These are phyloP conservation scores for Porodaedalea pini DNA, from an alignment of 1,284 basidiomycete genomes.

Conservation along the genomic window DNA sequence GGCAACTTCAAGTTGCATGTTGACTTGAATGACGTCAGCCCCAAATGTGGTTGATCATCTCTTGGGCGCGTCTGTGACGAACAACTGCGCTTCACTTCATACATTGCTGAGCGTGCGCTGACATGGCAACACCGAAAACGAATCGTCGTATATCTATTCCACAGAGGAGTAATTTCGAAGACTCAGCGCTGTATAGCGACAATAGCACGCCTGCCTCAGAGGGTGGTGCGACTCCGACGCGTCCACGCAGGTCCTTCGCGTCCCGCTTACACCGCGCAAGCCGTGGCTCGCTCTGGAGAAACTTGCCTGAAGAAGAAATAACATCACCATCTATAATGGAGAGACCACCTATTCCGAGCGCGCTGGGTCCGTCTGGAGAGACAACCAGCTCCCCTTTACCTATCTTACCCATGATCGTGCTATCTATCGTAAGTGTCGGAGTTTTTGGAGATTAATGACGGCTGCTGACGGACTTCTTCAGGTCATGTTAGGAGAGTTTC, in stretches of 20 bases:
- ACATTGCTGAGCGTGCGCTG: background rate
- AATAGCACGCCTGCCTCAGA: constrained; percentile 1
- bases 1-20: no score
- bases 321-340: constrained; percentile 35
- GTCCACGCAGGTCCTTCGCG: constrained; percentile 8
- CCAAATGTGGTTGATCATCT: background rate
- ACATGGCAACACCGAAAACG: constrained; percentile 16
- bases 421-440: constrained; percentile 72
- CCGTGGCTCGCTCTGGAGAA: constrained; percentile 13
- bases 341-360: constrained; percentile 69
- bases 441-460: background rate
- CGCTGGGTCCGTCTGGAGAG: constrained; percentile 61
- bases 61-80: background rate
- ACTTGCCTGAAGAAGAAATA: constrained; percentile 25
- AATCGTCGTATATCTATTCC: background rate
- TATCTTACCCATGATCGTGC: constrained; percentile 82
- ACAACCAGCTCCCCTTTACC: constrained; percentile 77
- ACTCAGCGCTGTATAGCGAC: constrained; percentile 3
- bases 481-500: constrained; percentile 91
- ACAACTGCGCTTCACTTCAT: background rate
- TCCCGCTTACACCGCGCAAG: constrained; percentile 8
- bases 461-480: constrained; percentile 32
- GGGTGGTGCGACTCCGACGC: constrained; percentile 6
- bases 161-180: background rate
- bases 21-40: background rate